Conservation (phyloP, 2,329 filamentous ascomycete species). For the Nemania diffusa region DNA sequence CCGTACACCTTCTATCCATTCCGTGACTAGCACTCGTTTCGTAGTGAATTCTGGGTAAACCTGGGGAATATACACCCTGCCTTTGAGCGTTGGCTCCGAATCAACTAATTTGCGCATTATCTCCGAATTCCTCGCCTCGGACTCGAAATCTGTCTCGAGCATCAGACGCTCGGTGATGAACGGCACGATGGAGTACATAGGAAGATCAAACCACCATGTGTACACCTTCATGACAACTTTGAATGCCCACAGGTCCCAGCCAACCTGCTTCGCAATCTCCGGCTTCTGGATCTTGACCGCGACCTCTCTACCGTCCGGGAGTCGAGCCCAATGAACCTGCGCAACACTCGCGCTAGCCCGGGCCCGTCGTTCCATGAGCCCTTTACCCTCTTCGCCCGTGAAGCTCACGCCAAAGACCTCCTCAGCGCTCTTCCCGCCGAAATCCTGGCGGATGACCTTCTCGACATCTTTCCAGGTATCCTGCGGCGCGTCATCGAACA, state of each 20-base stretch:
- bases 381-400: constrained; percentile 72
- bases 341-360: constrained; percentile 89
- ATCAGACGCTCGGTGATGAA: constrained; percentile 93
- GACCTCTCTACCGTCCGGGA: constrained; percentile 88
- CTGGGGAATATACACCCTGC: constrained; percentile 86
- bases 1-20: constrained; percentile 96
- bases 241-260: constrained; percentile 96
- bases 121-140: constrained; percentile 89
- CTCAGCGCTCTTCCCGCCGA: constrained; percentile 82
- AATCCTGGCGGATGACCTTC: constrained; percentile 86
- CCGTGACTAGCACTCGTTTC: constrained; percentile 87
- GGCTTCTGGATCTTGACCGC: constrained; percentile 97
- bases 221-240: constrained; percentile 86
- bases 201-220: constrained; percentile 90
- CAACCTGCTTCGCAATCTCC: constrained; percentile 90
- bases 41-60: constrained; percentile 86
- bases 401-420: constrained; percentile 95
- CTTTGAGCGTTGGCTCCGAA: constrained; percentile 77
- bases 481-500: constrained; percentile 98
- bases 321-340: constrained; percentile 93
- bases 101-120: constrained; percentile 82
- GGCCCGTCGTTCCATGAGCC: constrained; percentile 69
- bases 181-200: constrained; percentile 88
- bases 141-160: constrained; percentile 93
- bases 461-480: constrained; percentile 88